Evolutionary conservation across 805 yeast genomes (phyloP).

Genomic region (Komagataella populi): DNA sequence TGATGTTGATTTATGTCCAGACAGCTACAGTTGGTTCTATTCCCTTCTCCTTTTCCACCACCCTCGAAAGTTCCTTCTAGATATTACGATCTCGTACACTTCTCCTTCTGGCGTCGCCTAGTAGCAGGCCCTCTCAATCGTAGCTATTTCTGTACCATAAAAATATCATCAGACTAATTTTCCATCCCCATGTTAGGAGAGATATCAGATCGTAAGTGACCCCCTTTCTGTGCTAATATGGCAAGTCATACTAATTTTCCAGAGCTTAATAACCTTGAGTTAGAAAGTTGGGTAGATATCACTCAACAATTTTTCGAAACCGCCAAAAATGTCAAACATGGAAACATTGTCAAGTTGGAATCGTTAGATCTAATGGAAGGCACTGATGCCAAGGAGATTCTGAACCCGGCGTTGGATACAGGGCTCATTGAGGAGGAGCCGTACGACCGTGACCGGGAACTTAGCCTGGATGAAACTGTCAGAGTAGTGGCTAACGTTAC

Average conservation of each 20-base stretch:
- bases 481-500: constrained; percentile 41
- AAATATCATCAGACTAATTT: not conserved
- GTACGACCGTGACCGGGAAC: constrained; percentile 19
- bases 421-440: constrained; percentile 43
- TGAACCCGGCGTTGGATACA: constrained; percentile 65
- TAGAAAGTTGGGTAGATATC: constrained; percentile 1
- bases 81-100: not conserved
- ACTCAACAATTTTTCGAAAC: constrained; percentile 1
- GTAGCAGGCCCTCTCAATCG: not conserved
- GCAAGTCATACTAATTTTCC: not conserved
- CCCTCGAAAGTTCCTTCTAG: not conserved
- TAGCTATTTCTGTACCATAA: not conserved
- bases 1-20: not conserved
- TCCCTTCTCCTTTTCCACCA: not conserved
- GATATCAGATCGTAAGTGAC: not conserved
- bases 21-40: not conserved
- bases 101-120: not conserved
- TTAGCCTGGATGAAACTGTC: constrained; percentile 23
- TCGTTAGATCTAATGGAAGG: constrained; percentile 66
- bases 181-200: not conserved
- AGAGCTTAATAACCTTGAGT: not conserved
- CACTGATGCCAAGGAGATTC: constrained; percentile 74
- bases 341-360: constrained; percentile 44
- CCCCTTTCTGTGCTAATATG: not conserved
- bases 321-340: constrained; percentile 22